Base-by-base conservation (phyloP, 2,329 filamentous ascomycete species). In the Aspergillus amoenus region DNA sequence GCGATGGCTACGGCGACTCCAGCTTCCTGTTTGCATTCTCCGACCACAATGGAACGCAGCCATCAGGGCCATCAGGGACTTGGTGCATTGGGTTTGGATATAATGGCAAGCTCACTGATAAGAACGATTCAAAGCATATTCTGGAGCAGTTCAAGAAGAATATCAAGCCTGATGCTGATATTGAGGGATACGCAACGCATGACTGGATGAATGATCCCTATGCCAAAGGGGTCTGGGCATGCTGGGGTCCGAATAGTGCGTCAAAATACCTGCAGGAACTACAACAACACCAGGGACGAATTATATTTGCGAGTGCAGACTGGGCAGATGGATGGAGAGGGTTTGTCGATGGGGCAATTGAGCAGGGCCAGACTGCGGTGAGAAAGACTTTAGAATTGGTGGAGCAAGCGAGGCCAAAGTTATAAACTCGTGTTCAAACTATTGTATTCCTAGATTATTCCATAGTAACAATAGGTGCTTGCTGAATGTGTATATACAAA, bases 261-360 rank as follows among this genome's bases (percentile, higher is more conserved):
- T 51, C 54, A 1, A 40, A 18, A 1, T 69, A 69, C 54, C 49
- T 69, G 18, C 17, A 32, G 34, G 52, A 46, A 4, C 34, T 55
- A 34, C 52, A 48, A 24, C 18, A 17, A 11, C 32, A 32, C 15
- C 40, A 44, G 34, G 37, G 44, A 18, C 78, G 79, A 37, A 63
- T 81, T 4, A 59, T 79, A 4, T 82, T 82, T 69, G 78, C 78
- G 0, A 78, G 73, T 52, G 76, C 78, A 0, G 79, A 82, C 46
- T 81, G 79, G 79, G 79, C 78, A 2, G 61, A 78, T 7, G 79
- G 78, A 0, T 81, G 80, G 79, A 68, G 79, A 0, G 76, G 78
- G 21, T 81, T 81, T 40, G 80, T 81, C 12, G 80, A 82, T 58
- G 79, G 79, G 1, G 79, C 79, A 0, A 80, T 81, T 42, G 77